These are phyloP conservation scores for Rutstroemia sydowiana DNA, from an alignment of 2,329 filamentous ascomycete species.

Conservation along the genomic window DNA sequence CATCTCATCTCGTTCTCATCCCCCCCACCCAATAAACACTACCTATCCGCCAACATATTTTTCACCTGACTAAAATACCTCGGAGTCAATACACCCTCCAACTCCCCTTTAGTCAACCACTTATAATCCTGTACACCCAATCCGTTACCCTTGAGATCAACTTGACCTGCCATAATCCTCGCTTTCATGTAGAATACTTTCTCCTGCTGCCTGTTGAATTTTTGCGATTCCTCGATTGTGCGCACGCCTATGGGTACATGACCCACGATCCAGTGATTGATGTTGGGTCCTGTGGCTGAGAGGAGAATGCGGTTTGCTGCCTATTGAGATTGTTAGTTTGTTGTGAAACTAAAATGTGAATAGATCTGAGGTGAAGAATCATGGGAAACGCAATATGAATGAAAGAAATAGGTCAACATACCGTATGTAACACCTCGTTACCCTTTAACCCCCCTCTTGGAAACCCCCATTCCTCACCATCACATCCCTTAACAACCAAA, in stretches of 20 bases:
- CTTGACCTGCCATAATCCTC: slow-evolving; percentile 95
- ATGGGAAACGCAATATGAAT: background rate
- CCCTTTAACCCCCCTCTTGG: slow-evolving; percentile 62
- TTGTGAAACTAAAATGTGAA: background rate
- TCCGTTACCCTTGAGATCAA: slow-evolving; percentile 64
- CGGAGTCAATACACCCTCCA: slow-evolving; percentile 56
- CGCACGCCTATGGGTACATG: slow-evolving; percentile 82
- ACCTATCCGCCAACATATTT: slow-evolving; percentile 80
- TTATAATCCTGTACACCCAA: slow-evolving; percentile 75
- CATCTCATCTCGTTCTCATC: background rate
- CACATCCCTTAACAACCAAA: slow-evolving; percentile 64
- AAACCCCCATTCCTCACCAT: slow-evolving; percentile 65
- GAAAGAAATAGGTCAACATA: slow-evolving; percentile 39
- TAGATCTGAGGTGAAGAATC: background rate
- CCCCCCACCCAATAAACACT: slow-evolving; percentile 10
- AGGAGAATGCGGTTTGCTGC: slow-evolving; percentile 73
- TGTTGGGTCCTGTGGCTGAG: slow-evolving; percentile 77
- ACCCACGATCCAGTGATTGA: slow-evolving; percentile 98
- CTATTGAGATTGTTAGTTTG: slow-evolving; percentile 39
- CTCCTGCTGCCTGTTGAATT: slow-evolving; percentile 47
- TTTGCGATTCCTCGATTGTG: slow-evolving; percentile 46
- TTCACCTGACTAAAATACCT: slow-evolving; percentile 69
- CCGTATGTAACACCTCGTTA: slow-evolving; percentile 75
- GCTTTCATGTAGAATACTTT: slow-evolving; percentile 97
- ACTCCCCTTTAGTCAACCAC: slow-evolving; percentile 88